Base-by-base conservation (phyloP, 2,329 filamentous ascomycete species). In the Calonectria fujianensis region DNA sequence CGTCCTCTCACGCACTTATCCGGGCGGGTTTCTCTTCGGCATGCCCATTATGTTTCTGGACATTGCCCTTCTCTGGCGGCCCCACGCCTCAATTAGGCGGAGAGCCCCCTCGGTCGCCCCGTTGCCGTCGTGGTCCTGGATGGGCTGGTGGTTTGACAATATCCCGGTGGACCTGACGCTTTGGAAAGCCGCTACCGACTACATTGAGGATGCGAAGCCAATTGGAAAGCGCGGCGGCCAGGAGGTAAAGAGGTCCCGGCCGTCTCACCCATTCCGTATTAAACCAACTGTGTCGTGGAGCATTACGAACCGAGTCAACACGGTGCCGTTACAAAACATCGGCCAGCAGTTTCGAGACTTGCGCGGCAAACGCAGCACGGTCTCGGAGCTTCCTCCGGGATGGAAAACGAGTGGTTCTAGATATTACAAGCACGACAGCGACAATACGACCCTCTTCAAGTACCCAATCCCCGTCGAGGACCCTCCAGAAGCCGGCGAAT, bases 1-100 rank as follows among this genome's bases (percentile, higher is more conserved):
- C 20, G 81, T 87, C 7, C 81, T 88, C 65, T 87, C 86, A 5
- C 82, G 83, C 29, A 82, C 85, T 1, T 88, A 86, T 64, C 80
- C 84, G 1, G 86, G 86, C 9, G 86, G 86, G 4, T 88, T 88
- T 77, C 79, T 86, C 35, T 88, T 85, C 70, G 87, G 87, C 16
- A 86, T 88, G 86, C 87, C 87, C 10, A 82, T 87, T 54, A 85
- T 87, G 84, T 88, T 88, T 66, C 79, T 88, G 31, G 87, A 88
- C 65, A 82, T 84, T 63, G 86, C 87, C 10, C 82, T 88, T 29
- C 82, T 88, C 32, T 88, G 87, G 87, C 83, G 86, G 20, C 87
- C 87, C 18, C 83, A 86, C 59, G 85, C 86, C 20, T 86, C 85
- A 3, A 85, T 88, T 35, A 82, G 86, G 32, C 82, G 87, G 24